Percentiles rank a stretch among this genome's conserved stretches.
phyloP scores from a whole-genome alignment of 2,329 filamentous ascomycete species.

The Diaporthe caulivora region DNA sequence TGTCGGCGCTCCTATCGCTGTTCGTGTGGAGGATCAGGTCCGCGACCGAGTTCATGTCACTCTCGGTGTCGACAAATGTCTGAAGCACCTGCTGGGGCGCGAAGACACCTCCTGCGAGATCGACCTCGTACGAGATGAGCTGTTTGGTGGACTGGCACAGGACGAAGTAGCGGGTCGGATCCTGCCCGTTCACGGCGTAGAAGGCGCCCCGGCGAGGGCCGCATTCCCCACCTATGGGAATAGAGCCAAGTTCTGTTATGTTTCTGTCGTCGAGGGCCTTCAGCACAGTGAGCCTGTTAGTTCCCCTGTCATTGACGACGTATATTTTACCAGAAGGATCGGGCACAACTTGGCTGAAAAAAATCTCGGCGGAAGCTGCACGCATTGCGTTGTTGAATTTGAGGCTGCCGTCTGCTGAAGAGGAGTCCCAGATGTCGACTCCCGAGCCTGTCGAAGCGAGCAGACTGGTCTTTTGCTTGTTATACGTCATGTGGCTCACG shows the following conservation, averaged over 20 bases:
- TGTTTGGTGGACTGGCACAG: constrained; percentile 60
- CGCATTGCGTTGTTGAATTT: background rate
- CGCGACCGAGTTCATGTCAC: constrained; percentile 52
- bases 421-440: constrained; percentile 19
- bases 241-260: constrained; percentile 49
- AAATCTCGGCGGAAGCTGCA: background rate
- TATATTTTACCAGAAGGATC: constrained; percentile 63
- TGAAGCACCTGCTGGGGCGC: constrained; percentile 52
- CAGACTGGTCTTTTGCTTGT: constrained; percentile 9
- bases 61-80: constrained; percentile 51
- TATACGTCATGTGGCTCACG: constrained; percentile 5
- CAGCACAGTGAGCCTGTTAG: constrained; percentile 59
- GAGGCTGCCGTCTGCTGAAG: background rate
- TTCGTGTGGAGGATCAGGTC: constrained; percentile 54
- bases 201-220: constrained; percentile 66
- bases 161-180: constrained; percentile 60
- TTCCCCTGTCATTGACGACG: constrained; percentile 61
- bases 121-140: constrained; percentile 57
- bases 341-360: constrained; percentile 61
- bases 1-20: constrained; percentile 46
- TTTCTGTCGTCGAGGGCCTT: constrained; percentile 56
- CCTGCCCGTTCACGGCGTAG: constrained; percentile 48
- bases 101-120: constrained; percentile 49
- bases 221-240: constrained; percentile 52
- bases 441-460: background rate